These are phyloP conservation scores for Articulospora tetracladia DNA, from an alignment of 495 filamentous ascomycete species.

Conservation along the genomic window DNA sequence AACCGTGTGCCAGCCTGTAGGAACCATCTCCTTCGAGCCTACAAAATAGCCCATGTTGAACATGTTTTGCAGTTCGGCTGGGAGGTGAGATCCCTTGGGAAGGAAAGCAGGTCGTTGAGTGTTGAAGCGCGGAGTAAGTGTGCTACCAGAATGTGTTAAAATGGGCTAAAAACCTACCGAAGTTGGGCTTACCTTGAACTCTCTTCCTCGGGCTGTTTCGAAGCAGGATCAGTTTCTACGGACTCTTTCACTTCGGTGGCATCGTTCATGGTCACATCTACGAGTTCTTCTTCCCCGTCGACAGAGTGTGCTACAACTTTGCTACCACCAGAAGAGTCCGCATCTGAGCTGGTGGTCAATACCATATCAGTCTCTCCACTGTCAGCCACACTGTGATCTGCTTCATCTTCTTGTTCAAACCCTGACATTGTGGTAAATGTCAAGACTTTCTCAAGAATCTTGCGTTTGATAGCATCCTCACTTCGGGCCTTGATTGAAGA, in stretches of 20 bases:
- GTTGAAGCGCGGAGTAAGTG: constrained; percentile 9
- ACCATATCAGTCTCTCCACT: constrained; percentile 65
- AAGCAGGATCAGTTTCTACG: background rate
- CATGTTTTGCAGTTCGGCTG: constrained; percentile 56
- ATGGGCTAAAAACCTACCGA: background rate
- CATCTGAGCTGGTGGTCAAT: constrained; percentile 69
- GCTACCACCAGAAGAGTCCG: constrained; percentile 61
- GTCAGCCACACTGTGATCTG: constrained; percentile 40
- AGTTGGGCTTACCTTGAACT: background rate
- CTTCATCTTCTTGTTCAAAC: constrained; percentile 43
- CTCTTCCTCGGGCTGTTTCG: background rate
- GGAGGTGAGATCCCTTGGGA: constrained; percentile 17
- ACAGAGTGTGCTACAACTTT: constrained; percentile 73
- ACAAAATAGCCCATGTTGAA: constrained; percentile 65
- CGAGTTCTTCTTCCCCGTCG: constrained; percentile 85
- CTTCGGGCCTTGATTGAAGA: constrained; percentile 31
- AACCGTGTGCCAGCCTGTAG: constrained; percentile 59
- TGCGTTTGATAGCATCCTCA: constrained; percentile 47
- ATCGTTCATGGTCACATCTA: constrained; percentile 84
- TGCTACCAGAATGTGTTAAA: background rate
- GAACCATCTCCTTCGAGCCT: constrained; percentile 49
- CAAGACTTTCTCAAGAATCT: constrained; percentile 42
- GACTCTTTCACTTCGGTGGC: background rate
- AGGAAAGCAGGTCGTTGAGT: constrained; percentile 22
- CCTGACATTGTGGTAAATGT: constrained; percentile 31